A percentile compares a stretch with the other conserved stretches of the same genome.
These are phyloP conservation scores for Cladosporium sp. DNA, from an alignment of 2,329 filamentous ascomycete genomes.

Conservation along the genomic window DNA sequence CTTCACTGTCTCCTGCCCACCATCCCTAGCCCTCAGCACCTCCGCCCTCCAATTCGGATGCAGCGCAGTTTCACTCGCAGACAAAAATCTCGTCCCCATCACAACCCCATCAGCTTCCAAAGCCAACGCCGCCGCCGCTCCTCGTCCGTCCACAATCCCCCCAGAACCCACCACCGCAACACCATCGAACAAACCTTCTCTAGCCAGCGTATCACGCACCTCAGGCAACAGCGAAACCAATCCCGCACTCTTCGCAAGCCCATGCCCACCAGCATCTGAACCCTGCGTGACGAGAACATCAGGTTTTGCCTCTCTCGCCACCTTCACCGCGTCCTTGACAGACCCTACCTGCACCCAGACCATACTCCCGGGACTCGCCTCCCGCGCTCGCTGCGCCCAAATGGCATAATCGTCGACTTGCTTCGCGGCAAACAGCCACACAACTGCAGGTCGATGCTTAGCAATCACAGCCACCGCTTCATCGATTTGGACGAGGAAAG, in stretches of 20 bases:
- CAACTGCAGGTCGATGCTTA: conserved; percentile 54
- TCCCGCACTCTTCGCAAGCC: conserved; percentile 56
- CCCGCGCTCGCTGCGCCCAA: conserved; percentile 38
- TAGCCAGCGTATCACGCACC: conserved; percentile 47
- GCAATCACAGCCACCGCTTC: conserved; percentile 54
- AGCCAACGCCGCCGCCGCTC: conserved; percentile 57
- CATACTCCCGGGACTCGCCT: conserved; percentile 43
- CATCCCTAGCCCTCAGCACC: conserved; percentile 51
- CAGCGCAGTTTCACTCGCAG: conserved; percentile 51
- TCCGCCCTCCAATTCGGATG: conserved; percentile 51
- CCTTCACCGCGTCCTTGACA: conserved; percentile 56
- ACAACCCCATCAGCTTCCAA: conserved; percentile 57
- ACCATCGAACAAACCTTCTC: conserved; percentile 35
- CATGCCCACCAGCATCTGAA: conserved; percentile 66
- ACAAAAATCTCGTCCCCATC: conserved; percentile 67
- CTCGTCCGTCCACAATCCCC: conserved; percentile 60
- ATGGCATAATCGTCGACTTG: conserved; percentile 41
- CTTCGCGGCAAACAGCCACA: conserved; percentile 68
- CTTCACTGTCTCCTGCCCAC: conserved; percentile 53
- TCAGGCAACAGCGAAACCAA: conserved; percentile 62
- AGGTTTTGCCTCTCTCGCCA: conserved; percentile 46
- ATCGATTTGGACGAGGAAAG: conserved; percentile 47
- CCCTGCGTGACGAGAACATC: conserved; percentile 66
- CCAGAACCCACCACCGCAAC: conserved; percentile 55
- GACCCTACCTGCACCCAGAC: conserved; percentile 66